Conservation (phyloP, 495 filamentous ascomycete species). For the Clohesyomyces aquaticus region DNA sequence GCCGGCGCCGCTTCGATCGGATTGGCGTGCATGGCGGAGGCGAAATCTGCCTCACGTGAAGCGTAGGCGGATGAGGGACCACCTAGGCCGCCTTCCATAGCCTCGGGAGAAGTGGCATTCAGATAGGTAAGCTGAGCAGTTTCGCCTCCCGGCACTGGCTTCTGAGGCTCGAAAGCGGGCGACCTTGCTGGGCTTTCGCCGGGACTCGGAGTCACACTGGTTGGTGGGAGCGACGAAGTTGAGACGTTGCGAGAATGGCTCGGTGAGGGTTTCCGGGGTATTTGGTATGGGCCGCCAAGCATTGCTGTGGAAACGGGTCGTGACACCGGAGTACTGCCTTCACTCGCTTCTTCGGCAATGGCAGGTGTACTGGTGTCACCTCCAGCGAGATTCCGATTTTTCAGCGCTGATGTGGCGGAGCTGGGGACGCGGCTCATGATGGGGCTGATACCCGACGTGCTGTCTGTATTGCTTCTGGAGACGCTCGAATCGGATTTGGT, state of each 20-base stretch:
- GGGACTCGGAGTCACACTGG: slow-evolving; percentile 63
- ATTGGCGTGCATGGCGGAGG: slow-evolving; percentile 38
- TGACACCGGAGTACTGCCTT: slow-evolving; percentile 34
- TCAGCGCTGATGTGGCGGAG: slow-evolving; percentile 42
- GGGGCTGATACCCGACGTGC: slow-evolving; percentile 68
- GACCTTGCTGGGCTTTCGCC: slow-evolving; percentile 65
- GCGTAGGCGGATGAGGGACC: slow-evolving; percentile 25
- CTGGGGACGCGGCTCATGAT: slow-evolving; percentile 64
- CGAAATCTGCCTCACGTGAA: slow-evolving; percentile 50
- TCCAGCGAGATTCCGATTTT: slow-evolving; percentile 22
- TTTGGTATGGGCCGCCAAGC: slow-evolving; percentile 44
- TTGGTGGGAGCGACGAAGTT: slow-evolving; percentile 51
- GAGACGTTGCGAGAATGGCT: slow-evolving; percentile 44
- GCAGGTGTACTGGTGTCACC: slow-evolving; percentile 56
- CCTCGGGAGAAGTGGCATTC: slow-evolving; percentile 15
- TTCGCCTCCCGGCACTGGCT: slow-evolving; percentile 48
- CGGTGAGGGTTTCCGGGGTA: slow-evolving; percentile 48
- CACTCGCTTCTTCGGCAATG: slow-evolving; percentile 58
- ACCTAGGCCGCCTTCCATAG: slow-evolving; percentile 9
- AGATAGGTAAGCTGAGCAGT: slow-evolving; percentile 19
- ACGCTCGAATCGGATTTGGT: slow-evolving; percentile 49
- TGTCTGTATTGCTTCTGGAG: slow-evolving; percentile 64
- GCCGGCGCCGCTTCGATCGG: slow-evolving; percentile 16
- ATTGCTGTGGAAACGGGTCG: slow-evolving; percentile 30
- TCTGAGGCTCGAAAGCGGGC: slow-evolving; percentile 55